A percentile compares a stretch with the other conserved stretches of the same genome.
Evolutionary conservation across 2,329 filamentous ascomycete species (phyloP).

Genomic region (Colletotrichum sp.): DNA sequence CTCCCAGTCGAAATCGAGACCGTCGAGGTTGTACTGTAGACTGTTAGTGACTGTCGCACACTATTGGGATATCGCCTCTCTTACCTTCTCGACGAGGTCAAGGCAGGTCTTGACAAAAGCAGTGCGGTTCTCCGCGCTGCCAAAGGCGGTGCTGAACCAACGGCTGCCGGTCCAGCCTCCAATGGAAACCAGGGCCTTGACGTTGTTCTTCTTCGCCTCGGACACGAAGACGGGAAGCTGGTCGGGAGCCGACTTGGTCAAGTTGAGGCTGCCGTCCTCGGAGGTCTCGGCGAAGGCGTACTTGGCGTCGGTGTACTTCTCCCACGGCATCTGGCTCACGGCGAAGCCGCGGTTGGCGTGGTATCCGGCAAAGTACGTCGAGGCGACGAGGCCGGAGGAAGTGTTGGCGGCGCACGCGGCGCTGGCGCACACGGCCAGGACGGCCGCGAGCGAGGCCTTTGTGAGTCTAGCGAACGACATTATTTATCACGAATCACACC

Average conservation of each 20-base stretch:
- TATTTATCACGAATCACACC: background rate
- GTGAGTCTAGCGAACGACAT: constrained; percentile 6
- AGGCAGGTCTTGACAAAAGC: constrained; percentile 23
- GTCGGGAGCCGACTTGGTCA: constrained; percentile 10
- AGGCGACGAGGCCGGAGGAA: background rate
- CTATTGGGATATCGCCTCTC: too few relatives aligned
- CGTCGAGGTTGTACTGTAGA: background rate
- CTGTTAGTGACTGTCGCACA: background rate
- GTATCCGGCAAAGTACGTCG: constrained; percentile 16
- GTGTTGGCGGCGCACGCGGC: background rate
- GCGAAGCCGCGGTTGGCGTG: constrained; percentile 7
- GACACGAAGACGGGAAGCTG: constrained; percentile 9
- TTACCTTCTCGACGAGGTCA: constrained; percentile 23
- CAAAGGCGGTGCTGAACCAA: constrained; percentile 7
- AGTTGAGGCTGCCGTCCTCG: background rate
- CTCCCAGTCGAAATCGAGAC: constrained; percentile 26
- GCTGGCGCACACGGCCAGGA: constrained; percentile 8
- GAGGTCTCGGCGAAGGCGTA: constrained; percentile 14
- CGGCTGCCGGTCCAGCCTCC: constrained; percentile 19
- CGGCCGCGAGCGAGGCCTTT: constrained; percentile 1
- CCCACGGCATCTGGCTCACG: constrained; percentile 3
- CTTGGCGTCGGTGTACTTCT: constrained; percentile 20
- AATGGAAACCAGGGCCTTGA: constrained; percentile 13
- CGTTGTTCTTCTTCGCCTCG: background rate
- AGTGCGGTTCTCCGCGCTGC: constrained; percentile 23